These are phyloP conservation scores for Blastomyces emzantsi DNA, from an alignment of 2,329 filamentous ascomycete species.

Conservation along the genomic window DNA sequence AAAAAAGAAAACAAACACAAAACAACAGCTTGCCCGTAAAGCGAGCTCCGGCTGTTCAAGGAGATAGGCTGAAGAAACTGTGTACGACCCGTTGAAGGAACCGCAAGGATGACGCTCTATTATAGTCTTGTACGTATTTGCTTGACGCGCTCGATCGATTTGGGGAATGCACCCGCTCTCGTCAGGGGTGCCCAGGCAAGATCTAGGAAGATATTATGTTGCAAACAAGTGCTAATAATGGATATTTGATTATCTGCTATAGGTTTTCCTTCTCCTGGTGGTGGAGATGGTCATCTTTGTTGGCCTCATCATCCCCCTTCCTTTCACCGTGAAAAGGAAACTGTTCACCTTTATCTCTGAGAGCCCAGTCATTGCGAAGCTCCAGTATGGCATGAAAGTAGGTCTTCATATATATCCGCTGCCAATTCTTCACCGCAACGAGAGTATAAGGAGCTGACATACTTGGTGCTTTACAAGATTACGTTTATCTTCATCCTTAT, in stretches of 20 bases:
- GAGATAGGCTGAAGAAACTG: not conserved
- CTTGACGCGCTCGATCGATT: conserved; percentile 9
- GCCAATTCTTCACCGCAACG: not conserved
- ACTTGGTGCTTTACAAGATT: conserved; percentile 47
- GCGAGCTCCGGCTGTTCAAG: not conserved
- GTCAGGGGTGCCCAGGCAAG: not conserved
- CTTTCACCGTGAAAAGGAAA: conserved; percentile 74
- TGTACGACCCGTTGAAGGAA: not conserved
- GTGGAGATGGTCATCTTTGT: conserved; percentile 44
- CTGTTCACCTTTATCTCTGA: conserved; percentile 96
- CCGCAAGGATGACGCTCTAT: conserved; percentile 57
- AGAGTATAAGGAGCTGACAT: conserved; percentile 1
- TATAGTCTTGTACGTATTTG: conserved; percentile 52
- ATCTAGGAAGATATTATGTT: not conserved
- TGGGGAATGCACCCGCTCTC: not conserved
- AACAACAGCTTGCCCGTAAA: not conserved
- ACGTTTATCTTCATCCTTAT: conserved; percentile 99
- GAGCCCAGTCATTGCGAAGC: conserved; percentile 72
- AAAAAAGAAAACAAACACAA: not conserved
- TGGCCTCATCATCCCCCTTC: conserved; percentile 62
- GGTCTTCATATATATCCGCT: not conserved
- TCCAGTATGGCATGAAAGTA: conserved; percentile 94
- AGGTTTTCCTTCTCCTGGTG: conserved; percentile 44
- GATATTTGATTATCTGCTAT: conserved; percentile 5
- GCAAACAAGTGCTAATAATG: not conserved